Conservation (phyloP, 305 asterid genomes). For the Caryopteris hybrid region DNA sequence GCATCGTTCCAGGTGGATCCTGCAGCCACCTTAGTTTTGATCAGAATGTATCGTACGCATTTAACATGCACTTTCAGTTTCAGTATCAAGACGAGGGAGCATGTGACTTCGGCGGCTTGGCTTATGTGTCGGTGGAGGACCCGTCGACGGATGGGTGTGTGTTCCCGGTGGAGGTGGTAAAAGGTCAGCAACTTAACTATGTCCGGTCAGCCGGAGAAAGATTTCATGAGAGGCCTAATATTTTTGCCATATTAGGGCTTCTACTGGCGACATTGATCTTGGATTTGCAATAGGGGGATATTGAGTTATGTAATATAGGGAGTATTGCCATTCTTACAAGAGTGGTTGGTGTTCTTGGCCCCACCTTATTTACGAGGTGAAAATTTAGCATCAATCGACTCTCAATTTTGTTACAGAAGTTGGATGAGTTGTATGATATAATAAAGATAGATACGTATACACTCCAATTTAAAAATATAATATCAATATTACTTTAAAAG, state of each 20-base stretch:
- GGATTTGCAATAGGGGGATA: too few relatives aligned
- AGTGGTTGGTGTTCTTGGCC: too few relatives aligned
- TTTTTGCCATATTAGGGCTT: not conserved
- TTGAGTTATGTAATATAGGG: too few relatives aligned
- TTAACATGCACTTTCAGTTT: constrained; percentile 35
- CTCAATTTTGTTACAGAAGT: too few relatives aligned
- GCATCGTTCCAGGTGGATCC: constrained; percentile 29
- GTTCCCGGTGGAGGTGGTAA: constrained; percentile 43
- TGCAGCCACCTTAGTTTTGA: constrained; percentile 24
- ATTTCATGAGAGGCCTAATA: not conserved
- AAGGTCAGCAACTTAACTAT: not conserved
- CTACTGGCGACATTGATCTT: not conserved
- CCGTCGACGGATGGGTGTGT: constrained; percentile 32
- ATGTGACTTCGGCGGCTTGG: constrained; percentile 30
- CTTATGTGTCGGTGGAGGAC: constrained; percentile 11
- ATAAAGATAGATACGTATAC: too few relatives aligned
- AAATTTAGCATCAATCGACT: too few relatives aligned
- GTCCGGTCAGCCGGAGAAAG: not conserved
- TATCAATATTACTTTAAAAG: too few relatives aligned
- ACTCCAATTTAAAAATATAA: too few relatives aligned
- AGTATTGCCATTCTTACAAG: too few relatives aligned
- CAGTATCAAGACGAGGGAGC: constrained; percentile 15
- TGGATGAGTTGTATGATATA: too few relatives aligned
- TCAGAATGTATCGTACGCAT: constrained; percentile 33
- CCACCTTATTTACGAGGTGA: too few relatives aligned